Evolutionary conservation across 2,329 filamentous ascomycete species (phyloP).

Genomic region (Penicillium janthinellum): DNA sequence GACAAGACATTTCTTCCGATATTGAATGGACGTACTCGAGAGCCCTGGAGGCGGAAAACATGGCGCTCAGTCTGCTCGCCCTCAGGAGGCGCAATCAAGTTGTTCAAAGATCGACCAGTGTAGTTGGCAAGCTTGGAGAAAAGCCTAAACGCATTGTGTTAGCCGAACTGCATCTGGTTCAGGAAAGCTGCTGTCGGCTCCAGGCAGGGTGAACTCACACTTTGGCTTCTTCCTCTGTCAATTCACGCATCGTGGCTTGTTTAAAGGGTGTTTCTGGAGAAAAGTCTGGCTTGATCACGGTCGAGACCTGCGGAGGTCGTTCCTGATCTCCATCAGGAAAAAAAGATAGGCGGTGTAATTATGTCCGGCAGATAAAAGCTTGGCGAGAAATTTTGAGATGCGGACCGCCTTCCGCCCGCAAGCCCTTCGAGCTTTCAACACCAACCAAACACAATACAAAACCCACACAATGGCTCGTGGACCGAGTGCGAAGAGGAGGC

Average conservation of each 20-base stretch:
- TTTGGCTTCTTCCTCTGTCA: conserved; percentile 21
- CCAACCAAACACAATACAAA: conserved; percentile 9
- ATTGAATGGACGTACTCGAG: conserved; percentile 55
- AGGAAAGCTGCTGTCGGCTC: not conserved
- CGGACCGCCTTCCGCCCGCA: conserved; percentile 20
- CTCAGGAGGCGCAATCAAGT: conserved; percentile 74
- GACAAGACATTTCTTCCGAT: not conserved
- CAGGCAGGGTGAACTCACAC: conserved; percentile 48
- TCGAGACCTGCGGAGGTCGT: conserved; percentile 1
- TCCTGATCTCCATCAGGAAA: conserved; percentile 13
- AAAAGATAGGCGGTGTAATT: conserved; percentile 16
- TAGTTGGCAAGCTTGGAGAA: conserved; percentile 82
- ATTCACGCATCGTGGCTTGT: conserved; percentile 20
- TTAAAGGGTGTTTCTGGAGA: not conserved
- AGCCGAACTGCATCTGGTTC: conserved; percentile 72
- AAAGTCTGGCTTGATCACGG: not conserved
- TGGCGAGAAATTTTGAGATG: conserved; percentile 9
- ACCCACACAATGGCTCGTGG: conserved; percentile 48
- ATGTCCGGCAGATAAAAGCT: conserved; percentile 17
- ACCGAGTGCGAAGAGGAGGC: conserved; percentile 53
- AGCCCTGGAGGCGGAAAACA: conserved; percentile 81
- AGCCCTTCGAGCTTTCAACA: conserved; percentile 17
- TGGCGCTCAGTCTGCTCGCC: conserved; percentile 72
- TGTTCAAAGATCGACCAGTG: conserved; percentile 81
- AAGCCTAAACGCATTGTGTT: conserved; percentile 32